phyloP scores from a whole-genome alignment of 1,139 yeast genomes.

The Diutina pseudorugosa region DNA sequence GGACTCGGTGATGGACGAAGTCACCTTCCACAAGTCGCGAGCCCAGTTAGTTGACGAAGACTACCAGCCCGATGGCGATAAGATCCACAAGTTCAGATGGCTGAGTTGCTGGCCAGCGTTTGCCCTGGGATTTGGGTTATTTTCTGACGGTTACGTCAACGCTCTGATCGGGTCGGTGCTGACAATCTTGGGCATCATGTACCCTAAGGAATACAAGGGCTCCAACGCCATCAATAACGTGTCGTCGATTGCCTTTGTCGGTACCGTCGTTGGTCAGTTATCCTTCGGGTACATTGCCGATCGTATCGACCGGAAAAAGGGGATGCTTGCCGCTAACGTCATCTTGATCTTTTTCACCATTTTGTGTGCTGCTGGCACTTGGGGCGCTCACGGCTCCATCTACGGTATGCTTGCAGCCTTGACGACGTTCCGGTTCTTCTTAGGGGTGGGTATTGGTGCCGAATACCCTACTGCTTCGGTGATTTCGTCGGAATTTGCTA shows the following conservation, averaged over 20 bases:
- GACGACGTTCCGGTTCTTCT: constrained; percentile 73
- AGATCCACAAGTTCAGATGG: not conserved
- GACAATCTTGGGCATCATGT: constrained; percentile 51
- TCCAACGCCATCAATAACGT: constrained; percentile 68
- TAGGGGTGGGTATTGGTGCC: constrained; percentile 80
- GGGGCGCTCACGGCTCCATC: constrained; percentile 52
- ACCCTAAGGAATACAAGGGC: constrained; percentile 47
- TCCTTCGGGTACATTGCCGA: constrained; percentile 72
- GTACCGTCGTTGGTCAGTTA: constrained; percentile 83
- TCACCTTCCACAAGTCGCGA: constrained; percentile 18
- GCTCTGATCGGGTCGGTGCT: constrained; percentile 70
- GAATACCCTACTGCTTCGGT: constrained; percentile 93
- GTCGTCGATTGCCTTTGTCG: constrained; percentile 82
- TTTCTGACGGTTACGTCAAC: constrained; percentile 85
- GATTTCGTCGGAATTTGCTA: constrained; percentile 87
- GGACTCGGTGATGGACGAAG: constrained; percentile 20
- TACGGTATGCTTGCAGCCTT: constrained; percentile 72
- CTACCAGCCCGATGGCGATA: constrained; percentile 8
- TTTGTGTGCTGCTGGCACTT: constrained; percentile 52
- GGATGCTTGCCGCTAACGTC: constrained; percentile 66
- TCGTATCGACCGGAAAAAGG: constrained; percentile 62
- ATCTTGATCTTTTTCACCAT: constrained; percentile 61
- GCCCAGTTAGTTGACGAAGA: not conserved
- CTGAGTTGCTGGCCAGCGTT: constrained; percentile 53
- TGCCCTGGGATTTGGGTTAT: constrained; percentile 83